These are phyloP conservation scores for Apiospora koreana DNA, from an alignment of 2,329 filamentous ascomycete species.

Conservation along the genomic window DNA sequence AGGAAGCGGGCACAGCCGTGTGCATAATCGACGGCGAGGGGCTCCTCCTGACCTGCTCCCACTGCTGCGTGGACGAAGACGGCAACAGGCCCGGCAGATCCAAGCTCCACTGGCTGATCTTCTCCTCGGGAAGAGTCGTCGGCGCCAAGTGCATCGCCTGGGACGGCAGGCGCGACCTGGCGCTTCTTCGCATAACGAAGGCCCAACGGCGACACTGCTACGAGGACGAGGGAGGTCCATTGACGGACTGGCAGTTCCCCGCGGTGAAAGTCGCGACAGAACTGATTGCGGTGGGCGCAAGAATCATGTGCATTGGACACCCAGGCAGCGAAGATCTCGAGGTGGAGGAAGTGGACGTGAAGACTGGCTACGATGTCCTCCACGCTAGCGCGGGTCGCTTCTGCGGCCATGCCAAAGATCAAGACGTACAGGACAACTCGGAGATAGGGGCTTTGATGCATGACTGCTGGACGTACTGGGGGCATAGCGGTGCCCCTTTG, in stretches of 20 bases:
- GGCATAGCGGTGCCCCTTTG: conserved; percentile 53
- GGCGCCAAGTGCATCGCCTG: conserved; percentile 41
- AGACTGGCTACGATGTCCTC: conserved; percentile 48
- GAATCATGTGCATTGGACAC: conserved; percentile 36
- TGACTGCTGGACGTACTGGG: conserved; percentile 60
- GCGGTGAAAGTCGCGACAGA: neutral
- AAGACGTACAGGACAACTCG: conserved; percentile 50
- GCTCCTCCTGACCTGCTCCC: conserved; percentile 50
- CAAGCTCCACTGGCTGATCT: conserved; percentile 43
- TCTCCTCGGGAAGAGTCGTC: conserved; percentile 40
- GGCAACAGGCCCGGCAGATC: conserved; percentile 32
- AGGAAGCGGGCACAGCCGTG: conserved; percentile 52
- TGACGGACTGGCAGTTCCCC: neutral
- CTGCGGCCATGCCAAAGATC: conserved; percentile 37
- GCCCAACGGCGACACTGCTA: neutral
- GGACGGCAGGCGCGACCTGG: conserved; percentile 46
- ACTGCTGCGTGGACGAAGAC: conserved; percentile 47
- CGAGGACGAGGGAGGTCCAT: neutral
- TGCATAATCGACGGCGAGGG: conserved; percentile 45
- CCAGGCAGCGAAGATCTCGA: conserved; percentile 46
- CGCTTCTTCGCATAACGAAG: conserved; percentile 42
- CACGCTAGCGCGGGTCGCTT: conserved; percentile 46
- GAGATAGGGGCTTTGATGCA: conserved; percentile 55
- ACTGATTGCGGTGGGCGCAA: neutral
- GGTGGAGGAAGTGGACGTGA: conserved; percentile 30